Base-by-base conservation (phyloP, 495 filamentous ascomycete genomes). In the Lasiosphaeria hispida region DNA sequence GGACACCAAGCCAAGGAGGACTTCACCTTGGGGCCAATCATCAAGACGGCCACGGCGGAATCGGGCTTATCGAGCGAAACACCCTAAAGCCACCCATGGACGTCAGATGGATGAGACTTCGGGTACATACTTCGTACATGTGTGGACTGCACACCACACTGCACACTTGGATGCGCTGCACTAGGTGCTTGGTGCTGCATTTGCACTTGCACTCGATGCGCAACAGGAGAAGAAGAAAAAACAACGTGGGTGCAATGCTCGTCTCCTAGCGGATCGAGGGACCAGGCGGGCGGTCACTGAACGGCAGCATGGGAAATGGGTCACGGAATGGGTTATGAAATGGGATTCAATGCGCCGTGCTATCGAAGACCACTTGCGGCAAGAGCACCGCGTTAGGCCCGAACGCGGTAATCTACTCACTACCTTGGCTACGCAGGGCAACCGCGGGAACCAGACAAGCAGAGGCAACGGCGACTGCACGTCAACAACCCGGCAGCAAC, bases 21-120 rank as follows among this genome's bases (percentile, higher is more conserved):
- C 23, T 30, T 30, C 23, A 30, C 23, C 23, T 36, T 37, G 19
- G 36, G 49, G 36, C 49, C 49, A 52, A 52, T 52, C 49, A 52
- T 34, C 14, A 36, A 3, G 35, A 8, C 8, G 7, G 30, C 40
- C 49, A 34, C 15, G 49, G 35, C 10, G 30, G 37, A n/a, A 34
- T 34, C 34, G 6, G 48, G 48, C 48, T 51, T 51, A 51, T 51
- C 48, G 48, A 51, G 14, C 48, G 48, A 51, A 51, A 51, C 48
- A 30, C 23, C 23, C 23, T 30, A 51, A 51, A 51, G 48, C 48
- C 49, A 52, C 49, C 33, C 49, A 19, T 36, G 36, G 14, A 36
- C 23, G 23, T 30, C 23, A 30, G 23, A 30, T 30, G 44, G 44
- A 48, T 48, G 44, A 48, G 18, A 48, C 44, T 23, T 15, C 41